A percentile compares a stretch with the other conserved stretches of the same genome.
phyloP scores from a whole-genome alignment of 371 early-diverging fungal species.

The Vairimorpha ceranae region DNA sequence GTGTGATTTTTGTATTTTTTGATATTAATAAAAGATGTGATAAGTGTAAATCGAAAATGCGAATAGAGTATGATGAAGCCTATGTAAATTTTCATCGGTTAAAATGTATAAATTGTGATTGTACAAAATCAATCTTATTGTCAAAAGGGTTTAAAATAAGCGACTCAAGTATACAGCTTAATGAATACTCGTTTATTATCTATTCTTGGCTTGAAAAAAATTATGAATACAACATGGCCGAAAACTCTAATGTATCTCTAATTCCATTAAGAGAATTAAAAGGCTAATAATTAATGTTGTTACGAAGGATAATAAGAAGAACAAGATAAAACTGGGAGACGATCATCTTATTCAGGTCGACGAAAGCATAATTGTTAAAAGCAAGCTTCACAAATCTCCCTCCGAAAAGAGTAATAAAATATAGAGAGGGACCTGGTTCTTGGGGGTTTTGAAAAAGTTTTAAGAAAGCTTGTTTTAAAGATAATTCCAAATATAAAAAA shows the following conservation, averaged over 20 bases:
- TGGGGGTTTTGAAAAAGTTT: neutral
- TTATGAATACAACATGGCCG: neutral
- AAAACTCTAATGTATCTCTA: neutral
- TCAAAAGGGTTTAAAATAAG: too few species aligned
- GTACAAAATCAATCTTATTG: too few species aligned
- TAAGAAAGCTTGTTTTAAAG: conserved; percentile 1
- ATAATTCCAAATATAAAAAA: conserved; percentile 6
- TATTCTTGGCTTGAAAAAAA: conserved; percentile 14
- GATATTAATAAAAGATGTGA: too few species aligned
- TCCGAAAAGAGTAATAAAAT: neutral
- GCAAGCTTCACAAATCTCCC: neutral
- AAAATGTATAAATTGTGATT: too few species aligned
- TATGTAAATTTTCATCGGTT: too few species aligned
- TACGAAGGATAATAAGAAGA: neutral
- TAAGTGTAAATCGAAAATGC: too few species aligned
- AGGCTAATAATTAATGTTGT: neutral
- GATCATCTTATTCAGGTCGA: neutral
- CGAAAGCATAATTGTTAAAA: neutral
- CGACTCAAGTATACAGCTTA: too few species aligned
- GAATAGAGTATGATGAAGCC: too few species aligned
- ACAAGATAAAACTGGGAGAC: neutral
- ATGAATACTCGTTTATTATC: neutral
- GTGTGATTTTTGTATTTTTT: too few species aligned
- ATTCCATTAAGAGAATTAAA: neutral
- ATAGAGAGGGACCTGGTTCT: neutral